Evolutionary conservation across 148 eudicot genomes (phyloP).

Genomic region (Oxyria digyna): DNA sequence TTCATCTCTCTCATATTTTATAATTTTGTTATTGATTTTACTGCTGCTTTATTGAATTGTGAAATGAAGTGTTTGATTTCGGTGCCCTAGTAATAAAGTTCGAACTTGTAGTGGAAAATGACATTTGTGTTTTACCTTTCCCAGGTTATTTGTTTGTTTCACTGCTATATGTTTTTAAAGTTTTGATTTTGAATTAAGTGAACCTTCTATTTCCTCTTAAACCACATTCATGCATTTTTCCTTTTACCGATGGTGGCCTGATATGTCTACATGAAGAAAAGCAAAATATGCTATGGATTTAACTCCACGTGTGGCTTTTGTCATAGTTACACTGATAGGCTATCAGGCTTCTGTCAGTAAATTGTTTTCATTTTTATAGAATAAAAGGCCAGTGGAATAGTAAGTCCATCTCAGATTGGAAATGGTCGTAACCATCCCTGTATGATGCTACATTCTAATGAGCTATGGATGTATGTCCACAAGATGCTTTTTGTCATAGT

Average conservation of each 20-base stretch:
- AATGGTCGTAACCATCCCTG: slow-evolving; percentile 4
- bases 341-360: neutral
- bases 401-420: neutral
- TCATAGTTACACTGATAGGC: slow-evolving; percentile 35
- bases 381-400: neutral
- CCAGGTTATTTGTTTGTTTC: too few species aligned
- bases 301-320: slow-evolving; percentile 33
- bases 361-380: neutral
- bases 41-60: too few species aligned
- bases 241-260: neutral
- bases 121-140: too few species aligned
- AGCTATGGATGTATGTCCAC: neutral
- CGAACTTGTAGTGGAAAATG: too few species aligned
- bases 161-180: too few species aligned
- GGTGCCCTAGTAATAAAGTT: too few species aligned
- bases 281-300: slow-evolving; percentile 21
- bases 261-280: slow-evolving; percentile 26
- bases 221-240: neutral
- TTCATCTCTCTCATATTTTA: too few species aligned
- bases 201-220: neutral
- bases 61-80: too few species aligned
- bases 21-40: too few species aligned
- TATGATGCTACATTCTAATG: slow-evolving; percentile 14
- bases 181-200: too few species aligned
- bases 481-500: slow-evolving; percentile 28